These are phyloP conservation scores for Cotoneaster glaucophyllus DNA, from an alignment of 306 rosid genomes.

Conservation along the genomic window DNA sequence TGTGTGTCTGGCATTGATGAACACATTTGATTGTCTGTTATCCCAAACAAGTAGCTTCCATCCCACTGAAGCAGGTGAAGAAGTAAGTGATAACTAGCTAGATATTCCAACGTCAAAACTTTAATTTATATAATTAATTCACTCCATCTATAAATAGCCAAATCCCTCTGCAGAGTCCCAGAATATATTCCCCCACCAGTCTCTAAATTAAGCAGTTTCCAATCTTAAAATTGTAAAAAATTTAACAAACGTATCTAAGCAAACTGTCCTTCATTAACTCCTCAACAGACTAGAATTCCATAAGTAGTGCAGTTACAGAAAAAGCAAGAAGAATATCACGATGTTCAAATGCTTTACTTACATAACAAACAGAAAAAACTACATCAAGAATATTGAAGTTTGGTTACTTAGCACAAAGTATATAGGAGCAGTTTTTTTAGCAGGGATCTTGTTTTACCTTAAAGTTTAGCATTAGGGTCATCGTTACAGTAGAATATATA, in stretches of 20 bases:
- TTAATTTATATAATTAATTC: background rate
- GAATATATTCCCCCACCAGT: conserved; percentile 15
- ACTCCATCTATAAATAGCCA: background rate
- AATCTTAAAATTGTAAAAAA: background rate
- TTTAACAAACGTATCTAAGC: background rate
- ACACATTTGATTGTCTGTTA: conserved; percentile 26
- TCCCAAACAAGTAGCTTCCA: conserved; percentile 27
- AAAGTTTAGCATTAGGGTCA: background rate
- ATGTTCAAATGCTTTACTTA: background rate
- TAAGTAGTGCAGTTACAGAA: background rate
- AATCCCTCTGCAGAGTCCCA: background rate
- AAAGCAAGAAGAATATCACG: background rate
- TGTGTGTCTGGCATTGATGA: conserved; percentile 3
- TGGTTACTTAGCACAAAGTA: background rate
- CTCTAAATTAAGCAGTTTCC: conserved; percentile 11
- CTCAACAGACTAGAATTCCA: background rate
- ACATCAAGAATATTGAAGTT: background rate
- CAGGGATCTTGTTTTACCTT: background rate
- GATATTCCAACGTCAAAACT: background rate
- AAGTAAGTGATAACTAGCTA: background rate
- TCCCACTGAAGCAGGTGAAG: background rate
- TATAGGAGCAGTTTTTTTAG: no score
- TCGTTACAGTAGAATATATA: no score
- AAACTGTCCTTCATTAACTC: background rate
- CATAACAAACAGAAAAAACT: background rate